phyloP scores from a whole-genome alignment of 768 basidiomycete species.

The Suillus placidus region DNA sequence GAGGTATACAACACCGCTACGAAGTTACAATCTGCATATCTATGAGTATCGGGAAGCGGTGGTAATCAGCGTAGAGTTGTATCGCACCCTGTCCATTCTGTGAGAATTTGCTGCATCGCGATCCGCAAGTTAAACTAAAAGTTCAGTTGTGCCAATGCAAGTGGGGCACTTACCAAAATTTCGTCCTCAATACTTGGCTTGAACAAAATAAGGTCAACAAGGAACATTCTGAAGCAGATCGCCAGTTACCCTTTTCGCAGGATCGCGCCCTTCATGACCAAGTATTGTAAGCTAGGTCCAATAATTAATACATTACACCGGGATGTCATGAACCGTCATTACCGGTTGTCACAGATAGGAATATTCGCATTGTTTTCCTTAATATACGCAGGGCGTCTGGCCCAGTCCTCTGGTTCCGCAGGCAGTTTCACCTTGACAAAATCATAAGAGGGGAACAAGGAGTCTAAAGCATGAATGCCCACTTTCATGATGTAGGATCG shows the following conservation, averaged over 20 bases:
- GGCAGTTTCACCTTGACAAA: conserved; percentile 75
- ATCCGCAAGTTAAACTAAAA: conserved; percentile 13
- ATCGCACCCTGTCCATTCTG: conserved; percentile 52
- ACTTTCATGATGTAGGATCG: conserved; percentile 88
- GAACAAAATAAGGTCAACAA: conserved; percentile 19
- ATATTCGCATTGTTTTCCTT: conserved; percentile 74
- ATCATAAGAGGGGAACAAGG: background rate
- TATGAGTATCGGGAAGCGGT: conserved; percentile 16
- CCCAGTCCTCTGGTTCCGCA: conserved; percentile 82
- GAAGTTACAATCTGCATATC: conserved; percentile 65
- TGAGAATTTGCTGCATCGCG: conserved; percentile 65
- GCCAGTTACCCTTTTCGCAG: conserved; percentile 77
- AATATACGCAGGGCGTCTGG: conserved; percentile 86
- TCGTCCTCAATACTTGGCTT: conserved; percentile 81
- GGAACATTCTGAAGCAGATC: background rate
- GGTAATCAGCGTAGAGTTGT: conserved; percentile 3
- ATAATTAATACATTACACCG: conserved; percentile 12
- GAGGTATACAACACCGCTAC: conserved; percentile 83
- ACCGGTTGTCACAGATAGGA: conserved; percentile 85
- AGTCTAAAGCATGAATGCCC: conserved; percentile 18
- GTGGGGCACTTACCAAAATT: conserved; percentile 64
- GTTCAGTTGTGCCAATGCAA: conserved; percentile 6
- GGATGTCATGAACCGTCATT: conserved; percentile 14
- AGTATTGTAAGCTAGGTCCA: conserved; percentile 72
- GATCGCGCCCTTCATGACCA: conserved; percentile 86